A percentile compares a stretch with the other conserved stretches of the same genome.
These are phyloP conservation scores for Entophlyctis helioformis DNA, from an alignment of 192 early-diverging fungal species.

Conservation along the genomic window DNA sequence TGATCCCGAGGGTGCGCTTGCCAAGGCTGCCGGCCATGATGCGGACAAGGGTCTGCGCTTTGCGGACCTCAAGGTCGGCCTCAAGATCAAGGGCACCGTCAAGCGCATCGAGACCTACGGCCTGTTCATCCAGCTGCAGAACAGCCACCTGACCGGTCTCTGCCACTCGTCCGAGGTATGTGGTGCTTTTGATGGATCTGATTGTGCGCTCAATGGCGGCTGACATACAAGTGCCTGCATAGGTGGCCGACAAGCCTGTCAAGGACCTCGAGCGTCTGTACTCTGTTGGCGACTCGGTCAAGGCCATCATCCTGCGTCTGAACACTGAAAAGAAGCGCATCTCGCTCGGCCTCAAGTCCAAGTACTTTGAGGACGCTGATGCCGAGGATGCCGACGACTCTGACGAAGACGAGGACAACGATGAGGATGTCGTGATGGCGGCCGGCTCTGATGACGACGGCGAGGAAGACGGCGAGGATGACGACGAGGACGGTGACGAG, in stretches of 20 bases:
- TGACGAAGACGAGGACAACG: conserved; percentile 21
- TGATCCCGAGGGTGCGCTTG: conserved; percentile 33
- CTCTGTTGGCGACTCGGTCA: conserved; percentile 70
- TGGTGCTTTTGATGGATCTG: too few relatives aligned
- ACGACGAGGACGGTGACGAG: conserved; percentile 23
- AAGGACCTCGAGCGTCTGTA: conserved; percentile 63
- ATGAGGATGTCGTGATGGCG: conserved; percentile 5
- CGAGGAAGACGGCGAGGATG: too few relatives aligned
- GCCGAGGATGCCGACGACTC: conserved; percentile 14
- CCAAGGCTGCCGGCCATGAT: conserved; percentile 9
- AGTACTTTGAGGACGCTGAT: conserved; percentile 60
- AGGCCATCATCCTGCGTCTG: conserved; percentile 65
- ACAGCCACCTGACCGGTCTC: conserved; percentile 63
- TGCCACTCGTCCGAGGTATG: conserved; percentile 67
- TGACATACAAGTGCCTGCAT: too few relatives aligned
- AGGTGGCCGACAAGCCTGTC: conserved; percentile 67
- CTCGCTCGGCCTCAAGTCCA: conserved; percentile 71
- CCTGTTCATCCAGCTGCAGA: conserved; percentile 70
- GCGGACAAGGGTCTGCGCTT: too few relatives aligned
- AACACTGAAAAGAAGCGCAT: conserved; percentile 56
- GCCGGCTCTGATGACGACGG: conserved; percentile 44
- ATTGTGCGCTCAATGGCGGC: too few relatives aligned
- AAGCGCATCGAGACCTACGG: conserved; percentile 62
- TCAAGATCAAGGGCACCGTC: conserved; percentile 70
- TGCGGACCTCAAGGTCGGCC: conserved; percentile 51